phyloP scores from a whole-genome alignment of 176 grass and related monocot genomes.

The Ampelocalamus luodianensis region DNA sequence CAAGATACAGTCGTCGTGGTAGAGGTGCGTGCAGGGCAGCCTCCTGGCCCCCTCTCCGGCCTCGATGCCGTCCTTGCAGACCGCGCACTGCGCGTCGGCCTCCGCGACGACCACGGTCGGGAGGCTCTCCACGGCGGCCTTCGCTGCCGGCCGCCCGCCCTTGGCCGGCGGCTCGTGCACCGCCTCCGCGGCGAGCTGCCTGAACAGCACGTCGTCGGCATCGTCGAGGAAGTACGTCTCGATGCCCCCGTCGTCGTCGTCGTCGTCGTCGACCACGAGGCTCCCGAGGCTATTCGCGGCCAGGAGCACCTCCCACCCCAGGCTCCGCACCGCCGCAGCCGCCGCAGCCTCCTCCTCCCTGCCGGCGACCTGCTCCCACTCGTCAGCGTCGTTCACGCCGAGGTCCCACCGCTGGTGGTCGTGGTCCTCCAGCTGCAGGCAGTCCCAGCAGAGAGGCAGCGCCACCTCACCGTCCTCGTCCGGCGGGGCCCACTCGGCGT shows the following conservation, averaged over 20 bases:
- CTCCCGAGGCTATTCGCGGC: conserved; percentile 63
- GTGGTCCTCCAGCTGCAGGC: conserved; percentile 68
- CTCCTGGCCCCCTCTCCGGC: conserved; percentile 55
- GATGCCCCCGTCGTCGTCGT: conserved; percentile 42
- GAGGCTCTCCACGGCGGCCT: conserved; percentile 67
- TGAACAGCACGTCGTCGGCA: conserved; percentile 66
- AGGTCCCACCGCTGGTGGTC: conserved; percentile 54
- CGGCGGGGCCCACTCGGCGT: conserved; percentile 28
- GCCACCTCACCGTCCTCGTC: conserved; percentile 47
- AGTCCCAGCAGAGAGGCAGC: conserved; percentile 60
- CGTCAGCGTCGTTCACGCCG: conserved; percentile 35
- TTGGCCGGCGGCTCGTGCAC: conserved; percentile 63
- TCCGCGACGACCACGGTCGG: conserved; percentile 55
- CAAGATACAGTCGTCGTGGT: conserved; percentile 77
- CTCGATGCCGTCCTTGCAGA: conserved; percentile 76
- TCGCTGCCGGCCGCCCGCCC: conserved; percentile 57
- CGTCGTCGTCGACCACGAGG: conserved; percentile 43
- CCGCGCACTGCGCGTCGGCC: conserved; percentile 64
- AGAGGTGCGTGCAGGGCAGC: conserved; percentile 79
- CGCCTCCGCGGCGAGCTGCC: conserved; percentile 48
- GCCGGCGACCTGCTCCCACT: conserved; percentile 56
- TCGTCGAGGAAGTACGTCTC: conserved; percentile 68
- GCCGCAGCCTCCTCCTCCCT: conserved; percentile 29
- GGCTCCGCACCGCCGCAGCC: conserved; percentile 38
- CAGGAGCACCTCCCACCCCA: conserved; percentile 84